Conservation (phyloP, 192 early-diverging fungal genomes). For the Umbelopsis isabellina region DNA sequence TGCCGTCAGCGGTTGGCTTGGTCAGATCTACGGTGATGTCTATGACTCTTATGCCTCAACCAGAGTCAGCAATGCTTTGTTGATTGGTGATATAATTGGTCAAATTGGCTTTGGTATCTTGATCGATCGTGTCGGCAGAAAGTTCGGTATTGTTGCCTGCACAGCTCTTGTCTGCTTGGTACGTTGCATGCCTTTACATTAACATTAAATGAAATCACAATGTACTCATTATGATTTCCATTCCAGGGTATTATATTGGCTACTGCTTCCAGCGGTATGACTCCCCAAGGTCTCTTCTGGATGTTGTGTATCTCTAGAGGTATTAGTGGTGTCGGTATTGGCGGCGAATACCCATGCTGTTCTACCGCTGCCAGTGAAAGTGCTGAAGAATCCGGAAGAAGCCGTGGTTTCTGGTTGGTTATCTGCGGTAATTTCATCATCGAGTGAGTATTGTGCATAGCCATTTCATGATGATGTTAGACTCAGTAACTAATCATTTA, state of each 20-base stretch:
- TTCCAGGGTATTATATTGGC: slow-evolving; percentile 40
- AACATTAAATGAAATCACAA: not conserved
- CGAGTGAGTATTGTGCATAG: slow-evolving; percentile 24
- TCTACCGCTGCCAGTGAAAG: slow-evolving; percentile 55
- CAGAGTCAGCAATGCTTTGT: slow-evolving; percentile 48
- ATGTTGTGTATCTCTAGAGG: slow-evolving; percentile 45
- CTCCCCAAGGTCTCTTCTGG: slow-evolving; percentile 47
- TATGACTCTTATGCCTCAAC: slow-evolving; percentile 42
- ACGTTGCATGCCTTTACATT: not conserved
- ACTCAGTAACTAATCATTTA: not conserved
- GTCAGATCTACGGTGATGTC: slow-evolving; percentile 41
- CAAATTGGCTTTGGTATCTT: slow-evolving; percentile 51
- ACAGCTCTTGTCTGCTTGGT: slow-evolving; percentile 43
- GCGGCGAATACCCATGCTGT: slow-evolving; percentile 58
- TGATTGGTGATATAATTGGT: slow-evolving; percentile 53
- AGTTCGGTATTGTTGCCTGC: slow-evolving; percentile 51
- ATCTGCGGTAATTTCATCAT: slow-evolving; percentile 53
- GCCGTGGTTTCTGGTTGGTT: slow-evolving; percentile 52
- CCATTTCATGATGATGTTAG: not conserved
- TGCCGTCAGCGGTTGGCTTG: slow-evolving; percentile 46
- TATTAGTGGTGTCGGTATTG: slow-evolving; percentile 49
- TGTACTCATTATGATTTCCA: not conserved
- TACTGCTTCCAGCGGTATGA: slow-evolving; percentile 36
- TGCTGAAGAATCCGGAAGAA: slow-evolving; percentile 50
- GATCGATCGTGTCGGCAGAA: slow-evolving; percentile 54